These are phyloP conservation scores for Ceratobasidium sp. DNA, from an alignment of 1,284 basidiomycete species.

Conservation along the genomic window DNA sequence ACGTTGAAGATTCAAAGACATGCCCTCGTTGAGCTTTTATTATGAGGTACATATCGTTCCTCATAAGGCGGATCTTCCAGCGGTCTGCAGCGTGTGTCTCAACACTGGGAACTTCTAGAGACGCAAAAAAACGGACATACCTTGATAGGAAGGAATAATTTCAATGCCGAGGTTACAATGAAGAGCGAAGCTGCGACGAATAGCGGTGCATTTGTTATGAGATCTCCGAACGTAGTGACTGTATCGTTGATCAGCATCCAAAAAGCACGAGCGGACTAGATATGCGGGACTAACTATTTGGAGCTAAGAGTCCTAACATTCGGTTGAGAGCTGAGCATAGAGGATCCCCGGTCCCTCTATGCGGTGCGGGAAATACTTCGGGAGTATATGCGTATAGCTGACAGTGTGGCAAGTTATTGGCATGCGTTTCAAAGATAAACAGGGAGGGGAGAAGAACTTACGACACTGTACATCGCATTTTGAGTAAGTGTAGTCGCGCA, in stretches of 20 bases:
- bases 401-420: conserved; percentile 37
- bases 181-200: conserved; percentile 71
- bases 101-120: neutral
- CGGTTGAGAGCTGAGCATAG: conserved; percentile 68
- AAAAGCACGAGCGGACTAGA: neutral
- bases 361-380: conserved; percentile 74
- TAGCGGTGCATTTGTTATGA: conserved; percentile 62
- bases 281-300: conserved; percentile 55
- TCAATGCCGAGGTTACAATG: conserved; percentile 63
- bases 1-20: too few species aligned
- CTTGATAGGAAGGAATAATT: conserved; percentile 71
- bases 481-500: conserved; percentile 67
- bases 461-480: conserved; percentile 76
- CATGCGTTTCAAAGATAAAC: conserved; percentile 56
- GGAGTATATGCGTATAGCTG: conserved; percentile 71
- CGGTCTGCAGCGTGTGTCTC: conserved; percentile 39
- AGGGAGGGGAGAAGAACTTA: conserved; percentile 53
- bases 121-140: conserved; percentile 55
- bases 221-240: conserved; percentile 46
- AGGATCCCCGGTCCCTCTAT: conserved; percentile 75
- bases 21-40: too few species aligned
- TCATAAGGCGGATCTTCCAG: conserved; percentile 49
- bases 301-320: conserved; percentile 68
- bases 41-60: too few species aligned
- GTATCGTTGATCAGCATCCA: neutral